Percentiles rank a stretch among this genome's conserved stretches.
Conservation (phyloP, 805 yeast species). For the Candida qinlingensis region DNA sequence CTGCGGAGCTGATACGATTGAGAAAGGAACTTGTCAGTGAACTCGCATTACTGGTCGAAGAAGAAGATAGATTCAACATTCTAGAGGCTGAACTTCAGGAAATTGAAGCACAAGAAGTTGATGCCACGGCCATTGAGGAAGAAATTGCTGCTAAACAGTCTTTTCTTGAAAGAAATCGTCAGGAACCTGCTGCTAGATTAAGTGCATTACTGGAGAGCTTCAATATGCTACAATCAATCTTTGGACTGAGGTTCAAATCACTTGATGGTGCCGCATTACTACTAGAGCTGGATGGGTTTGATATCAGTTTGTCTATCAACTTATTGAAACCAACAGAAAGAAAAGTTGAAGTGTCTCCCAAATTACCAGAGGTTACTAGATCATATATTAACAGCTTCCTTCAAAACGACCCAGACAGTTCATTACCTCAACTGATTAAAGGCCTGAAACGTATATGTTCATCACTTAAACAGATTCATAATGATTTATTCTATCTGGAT, state of each 20-base stretch:
- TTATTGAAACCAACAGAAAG: constrained; percentile 2
- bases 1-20: constrained; percentile 6
- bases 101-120: constrained; percentile 6
- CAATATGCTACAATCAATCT: constrained; percentile 9
- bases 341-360: constrained; percentile 9
- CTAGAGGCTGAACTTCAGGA: constrained; percentile 11
- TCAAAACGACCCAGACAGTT: neutral
- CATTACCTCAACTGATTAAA: constrained; percentile 3
- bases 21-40: constrained; percentile 13
- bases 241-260: constrained; percentile 12
- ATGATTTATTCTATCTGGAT: constrained; percentile 17
- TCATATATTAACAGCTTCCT: constrained; percentile 5
- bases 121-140: constrained; percentile 15
- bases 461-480: constrained; percentile 7
- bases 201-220: constrained; percentile 6
- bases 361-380: constrained; percentile 8
- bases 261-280: constrained; percentile 9
- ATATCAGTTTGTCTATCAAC: constrained; percentile 9
- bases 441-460: constrained; percentile 5
- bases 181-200: constrained; percentile 18
- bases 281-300: constrained; percentile 5
- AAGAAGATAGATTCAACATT: neutral
- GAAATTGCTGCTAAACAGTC: constrained; percentile 12
- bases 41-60: constrained; percentile 1
- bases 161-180: constrained; percentile 15